A percentile compares a stretch with the other conserved stretches of the same genome.
Conservation (phyloP, 139 green algal species). For the Picochlorum costavermella region DNA sequence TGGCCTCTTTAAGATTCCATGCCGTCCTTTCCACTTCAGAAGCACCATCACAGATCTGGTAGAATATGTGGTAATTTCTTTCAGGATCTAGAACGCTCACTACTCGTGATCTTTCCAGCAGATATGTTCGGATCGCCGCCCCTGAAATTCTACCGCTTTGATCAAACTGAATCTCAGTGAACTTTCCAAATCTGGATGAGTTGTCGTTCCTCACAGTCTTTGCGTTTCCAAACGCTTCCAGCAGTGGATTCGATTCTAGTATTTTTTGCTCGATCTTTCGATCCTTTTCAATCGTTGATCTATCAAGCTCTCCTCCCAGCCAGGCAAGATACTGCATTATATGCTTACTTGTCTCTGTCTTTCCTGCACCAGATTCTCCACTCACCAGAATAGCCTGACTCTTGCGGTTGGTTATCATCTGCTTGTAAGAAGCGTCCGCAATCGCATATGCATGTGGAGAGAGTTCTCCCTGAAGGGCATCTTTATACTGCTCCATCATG, state of each 20-base stretch:
- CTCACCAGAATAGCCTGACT: conserved; percentile 84
- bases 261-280: conserved; percentile 78
- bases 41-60: conserved; percentile 94
- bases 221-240: conserved; percentile 98
- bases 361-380: conserved; percentile 95
- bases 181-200: conserved; percentile 97
- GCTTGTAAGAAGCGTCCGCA: conserved; percentile 70
- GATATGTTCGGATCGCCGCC: conserved; percentile 90
- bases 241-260: conserved; percentile 92
- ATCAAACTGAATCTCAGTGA: conserved; percentile 98
- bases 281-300: conserved; percentile 16
- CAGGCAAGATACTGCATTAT: conserved; percentile 95
- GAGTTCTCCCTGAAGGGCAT: conserved; percentile 75
- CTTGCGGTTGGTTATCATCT: conserved; percentile 71
- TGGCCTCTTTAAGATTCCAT: conserved; percentile 53
- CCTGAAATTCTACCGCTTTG: conserved; percentile 67
- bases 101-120: conserved; percentile 93
- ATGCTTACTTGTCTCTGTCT: conserved; percentile 98
- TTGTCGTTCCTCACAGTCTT: conserved; percentile 99
- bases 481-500: conserved; percentile 91
- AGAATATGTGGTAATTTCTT: conserved; percentile 98
- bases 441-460: conserved; percentile 89
- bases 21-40: conserved; percentile 45
- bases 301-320: conserved; percentile 58
- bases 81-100: conserved; percentile 89